Evolutionary conservation across 2,329 filamentous ascomycete species (phyloP).

Genomic region (Cercospora zeae-maydis): DNA sequence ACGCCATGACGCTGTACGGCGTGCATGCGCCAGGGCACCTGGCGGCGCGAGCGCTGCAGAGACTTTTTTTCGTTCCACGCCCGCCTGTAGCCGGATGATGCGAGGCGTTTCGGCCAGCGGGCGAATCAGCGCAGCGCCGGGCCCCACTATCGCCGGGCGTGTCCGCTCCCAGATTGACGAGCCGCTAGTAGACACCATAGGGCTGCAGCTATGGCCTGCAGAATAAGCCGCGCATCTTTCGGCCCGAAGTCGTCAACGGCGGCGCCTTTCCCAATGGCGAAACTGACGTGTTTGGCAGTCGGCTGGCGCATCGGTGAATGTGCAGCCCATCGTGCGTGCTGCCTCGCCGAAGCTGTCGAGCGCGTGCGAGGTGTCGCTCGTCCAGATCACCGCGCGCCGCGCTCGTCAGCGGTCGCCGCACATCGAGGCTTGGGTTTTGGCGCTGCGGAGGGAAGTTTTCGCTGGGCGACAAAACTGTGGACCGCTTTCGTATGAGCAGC

Average conservation of each 20-base stretch:
- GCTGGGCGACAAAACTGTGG: slow-evolving; percentile 16
- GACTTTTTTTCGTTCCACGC: slow-evolving; percentile 17
- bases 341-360: slow-evolving; percentile 2
- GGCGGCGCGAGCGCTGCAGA: slow-evolving; percentile 19
- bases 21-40: slow-evolving; percentile 18
- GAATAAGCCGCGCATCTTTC: slow-evolving; percentile 10
- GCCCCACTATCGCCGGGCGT: slow-evolving; percentile 9
- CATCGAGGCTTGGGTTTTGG: slow-evolving; percentile 9
- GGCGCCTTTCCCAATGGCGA: slow-evolving; percentile 6
- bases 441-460: background rate
- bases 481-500: slow-evolving; percentile 6
- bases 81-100: background rate
- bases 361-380: background rate
- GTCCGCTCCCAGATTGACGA: slow-evolving; percentile 11
- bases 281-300: slow-evolving; percentile 13
- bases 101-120: background rate
- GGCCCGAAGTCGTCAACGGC: slow-evolving; percentile 9
- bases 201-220: slow-evolving; percentile 19
- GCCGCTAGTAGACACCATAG: slow-evolving; percentile 11
- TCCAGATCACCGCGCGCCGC: background rate
- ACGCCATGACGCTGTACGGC: slow-evolving; percentile 22
- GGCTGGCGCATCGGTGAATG: background rate
- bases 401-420: background rate
- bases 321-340: background rate
- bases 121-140: slow-evolving; percentile 4